A percentile compares a stretch with the other conserved stretches of the same genome.
Conservation (phyloP, 2,329 filamentous ascomycete genomes). For the Knoxdaviesia capensis region DNA sequence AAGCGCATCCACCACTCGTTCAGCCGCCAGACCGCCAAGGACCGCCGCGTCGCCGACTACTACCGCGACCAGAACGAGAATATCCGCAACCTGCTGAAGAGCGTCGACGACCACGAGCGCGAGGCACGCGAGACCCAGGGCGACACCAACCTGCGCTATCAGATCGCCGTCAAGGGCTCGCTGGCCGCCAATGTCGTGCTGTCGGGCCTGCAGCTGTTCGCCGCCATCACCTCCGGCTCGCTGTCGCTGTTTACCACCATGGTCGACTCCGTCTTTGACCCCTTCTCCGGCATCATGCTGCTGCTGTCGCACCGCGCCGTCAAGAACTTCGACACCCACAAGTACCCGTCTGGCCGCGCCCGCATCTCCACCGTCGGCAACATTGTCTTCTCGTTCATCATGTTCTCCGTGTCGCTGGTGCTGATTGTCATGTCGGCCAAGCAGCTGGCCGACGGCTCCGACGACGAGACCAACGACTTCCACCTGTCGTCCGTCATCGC, state of each 20-base stretch:
- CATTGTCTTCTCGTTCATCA: constrained; percentile 89
- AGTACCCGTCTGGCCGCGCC: constrained; percentile 82
- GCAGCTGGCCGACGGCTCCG: constrained; percentile 37
- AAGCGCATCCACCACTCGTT: constrained; percentile 36
- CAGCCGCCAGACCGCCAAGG: constrained; percentile 5
- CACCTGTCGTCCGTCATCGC: constrained; percentile 70
- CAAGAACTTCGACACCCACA: constrained; percentile 62
- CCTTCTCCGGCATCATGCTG: constrained; percentile 69
- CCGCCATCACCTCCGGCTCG: constrained; percentile 69
- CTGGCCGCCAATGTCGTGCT: constrained; percentile 68
- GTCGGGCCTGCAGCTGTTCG: constrained; percentile 69
- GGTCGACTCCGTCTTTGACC: constrained; percentile 90
- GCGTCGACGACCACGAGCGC: constrained; percentile 74
- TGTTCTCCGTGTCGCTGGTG: constrained; percentile 81
- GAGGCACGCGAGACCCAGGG: constrained; percentile 63
- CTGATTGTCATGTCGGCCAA: constrained; percentile 73
- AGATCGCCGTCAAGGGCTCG: constrained; percentile 43
- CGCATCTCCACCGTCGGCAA: constrained; percentile 91
- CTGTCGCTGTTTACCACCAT: constrained; percentile 93
- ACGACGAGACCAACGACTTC: constrained; percentile 40
- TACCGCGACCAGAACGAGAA: constrained; percentile 85
- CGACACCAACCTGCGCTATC: constrained; percentile 61
- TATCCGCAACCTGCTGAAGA: constrained; percentile 79
- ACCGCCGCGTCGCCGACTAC: constrained; percentile 42
- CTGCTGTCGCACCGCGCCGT: constrained; percentile 79